Base-by-base conservation (phyloP, 306 rosid species). In the Dalbergia cultrata region DNA sequence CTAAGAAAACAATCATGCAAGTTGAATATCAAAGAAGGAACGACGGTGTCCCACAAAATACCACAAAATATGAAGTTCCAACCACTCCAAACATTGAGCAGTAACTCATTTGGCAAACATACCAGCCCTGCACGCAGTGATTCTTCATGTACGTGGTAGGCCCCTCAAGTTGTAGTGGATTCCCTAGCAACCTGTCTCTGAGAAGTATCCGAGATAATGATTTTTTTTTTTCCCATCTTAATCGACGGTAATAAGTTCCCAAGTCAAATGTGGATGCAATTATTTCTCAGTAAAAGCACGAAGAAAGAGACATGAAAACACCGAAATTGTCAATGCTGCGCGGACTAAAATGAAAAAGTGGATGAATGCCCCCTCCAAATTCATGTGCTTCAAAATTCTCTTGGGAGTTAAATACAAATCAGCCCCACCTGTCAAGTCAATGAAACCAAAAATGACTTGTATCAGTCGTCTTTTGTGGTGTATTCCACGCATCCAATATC, bases 401-500 rank as follows among this genome's bases (percentile, higher is more conserved):
- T 56, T 41, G 67, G 79, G 79, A 13, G 19, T 34, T 74, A 37
- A 70, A 56, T 18, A 56, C 54, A 45, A 56, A 74, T 47, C 77
- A 75, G 67, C 74, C 89, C 90, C 87, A 83, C 91, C 37, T 83
- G 86, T 81, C 85, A 81, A 67, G 54, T 83, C 88, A 67, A 82
- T 63, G 61, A 86, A 77, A 70, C 76, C 35, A 47, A 71, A 69
- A 52, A 70, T 26, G 22, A 78, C 57, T 69, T 13, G 76, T 80
- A 81, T 63, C 53, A 78, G 60, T 72, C 47, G 57, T 79, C 77
- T 68, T 80, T 61, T 64, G 73, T 64, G 73, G 83, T 66, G 76
- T 70, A 74, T 79, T 81, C 82, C 88, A 75, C 84, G 74, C 83
- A 82, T 75, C 79, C 77, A 37, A 77, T 37, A 61, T 74, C 77